These are phyloP conservation scores for Pseudozyma thailandica DNA, from an alignment of 1,284 basidiomycete genomes.

Conservation along the genomic window DNA sequence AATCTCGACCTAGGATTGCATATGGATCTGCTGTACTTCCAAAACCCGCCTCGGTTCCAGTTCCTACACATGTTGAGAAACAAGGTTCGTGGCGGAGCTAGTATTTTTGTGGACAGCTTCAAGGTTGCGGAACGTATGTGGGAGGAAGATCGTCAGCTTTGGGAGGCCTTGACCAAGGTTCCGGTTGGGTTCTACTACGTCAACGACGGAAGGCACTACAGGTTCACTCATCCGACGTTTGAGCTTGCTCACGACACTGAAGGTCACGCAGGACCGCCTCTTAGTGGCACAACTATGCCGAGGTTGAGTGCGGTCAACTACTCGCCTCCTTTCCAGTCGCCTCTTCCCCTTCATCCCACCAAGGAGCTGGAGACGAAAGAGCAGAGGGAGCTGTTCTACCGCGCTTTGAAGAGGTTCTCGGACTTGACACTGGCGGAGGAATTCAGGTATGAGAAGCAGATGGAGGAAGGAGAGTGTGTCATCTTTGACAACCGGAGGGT, in stretches of 20 bases:
- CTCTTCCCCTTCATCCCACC: slow-evolving; percentile 68
- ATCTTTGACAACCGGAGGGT: slow-evolving; percentile 94
- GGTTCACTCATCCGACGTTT: slow-evolving; percentile 82
- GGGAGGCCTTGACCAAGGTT: slow-evolving; percentile 75
- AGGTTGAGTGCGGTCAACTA: slow-evolving; percentile 77
- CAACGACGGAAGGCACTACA: slow-evolving; percentile 88
- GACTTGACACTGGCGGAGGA: slow-evolving; percentile 73
- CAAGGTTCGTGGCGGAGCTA: slow-evolving; percentile 81
- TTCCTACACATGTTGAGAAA: slow-evolving; percentile 84
- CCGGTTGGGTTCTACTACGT: slow-evolving; percentile 89
- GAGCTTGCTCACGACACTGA: slow-evolving; percentile 71
- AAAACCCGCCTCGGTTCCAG: slow-evolving; percentile 84
- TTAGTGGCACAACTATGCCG: slow-evolving; percentile 50
- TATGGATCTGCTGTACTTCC: slow-evolving; percentile 76
- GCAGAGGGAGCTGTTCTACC: slow-evolving; percentile 51
- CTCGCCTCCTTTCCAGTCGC: slow-evolving; percentile 94
- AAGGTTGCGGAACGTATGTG: slow-evolving; percentile 76
- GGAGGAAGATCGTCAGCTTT: slow-evolving; percentile 72
- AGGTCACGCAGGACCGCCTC: slow-evolving; percentile 45
- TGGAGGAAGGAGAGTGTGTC: slow-evolving; percentile 86
- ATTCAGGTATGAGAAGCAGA: slow-evolving; percentile 76
- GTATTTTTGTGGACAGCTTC: slow-evolving; percentile 87
- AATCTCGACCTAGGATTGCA: slow-evolving; percentile 88
- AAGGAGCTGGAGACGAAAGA: slow-evolving; percentile 20
- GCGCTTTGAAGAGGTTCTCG: slow-evolving; percentile 77